Evolutionary conservation across 257 asterid genomes (phyloP).

Genomic region (Craterostigma plantagineum): DNA sequence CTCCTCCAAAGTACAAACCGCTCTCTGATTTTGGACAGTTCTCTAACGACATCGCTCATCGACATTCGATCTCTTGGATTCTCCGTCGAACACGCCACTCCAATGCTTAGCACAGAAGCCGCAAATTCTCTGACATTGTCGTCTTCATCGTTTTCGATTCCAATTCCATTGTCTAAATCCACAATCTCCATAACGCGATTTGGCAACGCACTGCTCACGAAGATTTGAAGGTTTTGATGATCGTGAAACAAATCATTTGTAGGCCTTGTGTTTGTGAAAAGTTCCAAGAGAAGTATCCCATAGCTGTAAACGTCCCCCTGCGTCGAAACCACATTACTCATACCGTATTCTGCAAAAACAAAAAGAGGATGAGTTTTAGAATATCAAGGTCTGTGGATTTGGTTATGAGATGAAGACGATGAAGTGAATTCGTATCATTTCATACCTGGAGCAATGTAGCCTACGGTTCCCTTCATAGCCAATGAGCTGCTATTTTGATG

Average conservation of each 20-base stretch:
- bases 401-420: neutral
- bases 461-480: slow-evolving; percentile 16
- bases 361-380: neutral
- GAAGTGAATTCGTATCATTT: no score
- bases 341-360: neutral
- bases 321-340: slow-evolving; percentile 6
- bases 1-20: no score
- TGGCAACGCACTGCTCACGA: slow-evolving; percentile 9
- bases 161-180: slow-evolving; percentile 8
- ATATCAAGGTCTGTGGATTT: neutral
- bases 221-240: slow-evolving; percentile 8
- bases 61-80: slow-evolving; percentile 12
- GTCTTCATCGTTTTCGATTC: neutral
- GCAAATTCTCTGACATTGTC: slow-evolving; percentile 3
- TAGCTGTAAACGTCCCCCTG: slow-evolving; percentile 18
- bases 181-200: slow-evolving; percentile 5
- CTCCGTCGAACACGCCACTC: slow-evolving; percentile 14
- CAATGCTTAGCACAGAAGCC: slow-evolving; percentile 8
- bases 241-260: slow-evolving; percentile 6
- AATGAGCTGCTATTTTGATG: slow-evolving; percentile 5
- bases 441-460: slow-evolving; percentile 18
- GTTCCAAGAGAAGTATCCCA: slow-evolving; percentile 18
- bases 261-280: slow-evolving; percentile 15
- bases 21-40: slow-evolving; percentile 5
- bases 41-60: slow-evolving; percentile 13